Evolutionary conservation across 164 flowering plant genomes (phyloP), one percentile per base, ranked within the genome.

Genomic region (Nymphaea colorata): DNA sequence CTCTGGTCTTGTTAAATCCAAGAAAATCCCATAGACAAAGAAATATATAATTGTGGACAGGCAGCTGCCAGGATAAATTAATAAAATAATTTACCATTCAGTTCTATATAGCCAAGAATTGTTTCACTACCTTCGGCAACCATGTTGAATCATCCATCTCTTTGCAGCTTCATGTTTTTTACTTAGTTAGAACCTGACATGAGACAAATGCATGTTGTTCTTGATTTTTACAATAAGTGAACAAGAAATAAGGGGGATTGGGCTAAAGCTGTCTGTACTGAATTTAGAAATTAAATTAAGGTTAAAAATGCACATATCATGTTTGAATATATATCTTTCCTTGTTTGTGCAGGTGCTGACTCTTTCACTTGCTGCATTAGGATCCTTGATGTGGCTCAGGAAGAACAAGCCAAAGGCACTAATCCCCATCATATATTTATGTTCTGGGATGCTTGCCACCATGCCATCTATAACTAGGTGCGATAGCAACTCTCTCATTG

Each of bases 381-480:
- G 96, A 61, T 94, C 99, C 70, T 79, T 94, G 81, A 91, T 91
- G 86, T 94, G 99, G 99, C 96, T 91, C 4, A 79, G 98, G 72
- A 94, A 94, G 76, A 94, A 90, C 83, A 94, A 91, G 61, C 99
- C 99, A 42, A 85, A 75, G 83, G 79, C 95, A 43, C 75, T 91
- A 72, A 83, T 93, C 75, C 98, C 97, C 43, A 78, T 94, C n/a
- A 91, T 94, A 72, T 91, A 91, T 68, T 68, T 74, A 14, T 89
- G 96, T 79, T 97, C 97, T 10, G 88, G 86, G 55, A 86, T 89
- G 68, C 88, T 91, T 41, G 94, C 97, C 41, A 89, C 96, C 51
- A 91, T 93, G 97, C 97, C 98, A 65, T 84, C 97, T 7, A 89
- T 89, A 71, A 89, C 85, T 69, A 93, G 98, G 97, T 92, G 41